Base-by-base conservation (phyloP, 352 stramenopile species). In the Albugo candida region DNA sequence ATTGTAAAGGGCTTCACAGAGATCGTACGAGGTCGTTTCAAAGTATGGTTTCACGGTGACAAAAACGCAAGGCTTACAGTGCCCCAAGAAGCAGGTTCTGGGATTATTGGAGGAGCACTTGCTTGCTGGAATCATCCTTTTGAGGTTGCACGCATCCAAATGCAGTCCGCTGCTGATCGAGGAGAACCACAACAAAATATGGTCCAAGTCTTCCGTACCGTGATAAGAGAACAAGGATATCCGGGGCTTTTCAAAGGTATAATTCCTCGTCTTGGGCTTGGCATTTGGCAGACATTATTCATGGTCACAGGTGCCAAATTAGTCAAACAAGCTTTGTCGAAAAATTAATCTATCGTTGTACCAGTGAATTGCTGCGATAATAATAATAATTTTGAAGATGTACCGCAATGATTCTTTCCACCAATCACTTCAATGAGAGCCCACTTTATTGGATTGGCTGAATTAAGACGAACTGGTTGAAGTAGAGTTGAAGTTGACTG, bases 121-220 rank as follows among this genome's bases (percentile, higher is more conserved):
- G 64, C 82, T 41, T 93, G 81, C 67, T 94, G 82, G 82, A 94
- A 94, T 66, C 82, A 94, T 59, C 82, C 82, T 19, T 94, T 94
- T 47, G 82, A 94, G 54, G 81, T 94, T 45, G 81, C 81, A 38
- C 81, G 81, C 49, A 94, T 94, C 54, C 79, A 94, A 64, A 94
- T 94, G 81, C 81, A 94, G 59, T 87, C 79, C 36, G 74, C 79
- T 8, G 81, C 79, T 2, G 80, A 92, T 54, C 79, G 79, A 38
- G 81, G 81, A 19, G 79, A 94, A 54, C 70, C 81, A 41, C 86
- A 86, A 65, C 72, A 91, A 59, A 88, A 81, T 67, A 92, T 94
- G 77, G 45, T 89, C 31, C 76, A 92, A 54, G 80, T 92, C 38
- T 91, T 94, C 62, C 72, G 74, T 52, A 73, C 72, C 5, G 80